Evolutionary conservation across 768 basidiomycete genomes (phyloP).

Genomic region (Termitomyces sp.): DNA sequence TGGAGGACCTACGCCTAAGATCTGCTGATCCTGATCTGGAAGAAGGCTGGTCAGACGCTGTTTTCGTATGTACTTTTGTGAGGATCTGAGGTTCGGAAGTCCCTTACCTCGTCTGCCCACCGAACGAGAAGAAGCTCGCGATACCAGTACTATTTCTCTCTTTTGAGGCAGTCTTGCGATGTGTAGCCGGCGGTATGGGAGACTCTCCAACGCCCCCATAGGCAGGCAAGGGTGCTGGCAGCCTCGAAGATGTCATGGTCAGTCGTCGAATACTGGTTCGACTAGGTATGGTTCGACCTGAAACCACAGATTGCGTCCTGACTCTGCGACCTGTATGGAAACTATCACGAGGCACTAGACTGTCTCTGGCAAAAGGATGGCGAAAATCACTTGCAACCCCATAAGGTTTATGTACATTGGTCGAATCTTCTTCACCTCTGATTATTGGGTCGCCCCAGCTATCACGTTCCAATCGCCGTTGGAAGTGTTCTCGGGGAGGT

Average conservation of each 20-base stretch:
- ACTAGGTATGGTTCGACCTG: constrained; percentile 31
- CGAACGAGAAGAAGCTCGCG: constrained; percentile 47
- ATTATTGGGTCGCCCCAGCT: constrained; percentile 36
- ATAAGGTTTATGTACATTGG: constrained; percentile 24
- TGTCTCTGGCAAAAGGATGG: not conserved
- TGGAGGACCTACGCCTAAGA: constrained; percentile 14
- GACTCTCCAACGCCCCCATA: constrained; percentile 64
- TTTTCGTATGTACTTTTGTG: constrained; percentile 1
- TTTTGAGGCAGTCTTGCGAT: constrained; percentile 16
- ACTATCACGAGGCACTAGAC: constrained; percentile 6
- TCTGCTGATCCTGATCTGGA: not conserved
- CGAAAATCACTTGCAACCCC: constrained; percentile 4
- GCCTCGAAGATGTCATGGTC: constrained; percentile 26
- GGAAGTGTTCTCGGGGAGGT: constrained; percentile 25
- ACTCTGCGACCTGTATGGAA: constrained; percentile 20
- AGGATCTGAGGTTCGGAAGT: not conserved
- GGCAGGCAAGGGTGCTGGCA: constrained; percentile 31
- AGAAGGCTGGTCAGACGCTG: not conserved
- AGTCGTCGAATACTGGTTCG: constrained; percentile 29
- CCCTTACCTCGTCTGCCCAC: constrained; percentile 16
- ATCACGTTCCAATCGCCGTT: constrained; percentile 26
- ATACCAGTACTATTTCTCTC: constrained; percentile 42
- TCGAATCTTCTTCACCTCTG: constrained; percentile 22
- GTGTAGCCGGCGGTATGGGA: constrained; percentile 35
- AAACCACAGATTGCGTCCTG: constrained; percentile 36